Percentiles rank a stretch among this genome's conserved stretches.
Evolutionary conservation across 345 rosid genomes (phyloP).

Genomic region (Erysimum cheiranthoides): DNA sequence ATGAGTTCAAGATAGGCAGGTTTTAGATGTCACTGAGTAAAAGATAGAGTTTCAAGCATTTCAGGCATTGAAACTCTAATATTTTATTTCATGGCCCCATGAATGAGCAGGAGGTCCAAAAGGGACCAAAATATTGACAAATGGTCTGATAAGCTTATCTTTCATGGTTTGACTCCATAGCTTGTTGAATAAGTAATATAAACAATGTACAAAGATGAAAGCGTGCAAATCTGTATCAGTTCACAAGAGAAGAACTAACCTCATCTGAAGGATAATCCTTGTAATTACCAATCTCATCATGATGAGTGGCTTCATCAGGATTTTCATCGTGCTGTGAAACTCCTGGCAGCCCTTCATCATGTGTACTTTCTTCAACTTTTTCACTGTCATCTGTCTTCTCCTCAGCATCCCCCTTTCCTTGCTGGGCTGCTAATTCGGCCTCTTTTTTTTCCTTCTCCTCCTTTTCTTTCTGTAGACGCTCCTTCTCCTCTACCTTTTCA

Average conservation of each 20-base stretch:
- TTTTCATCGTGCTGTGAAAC: conserved; percentile 45
- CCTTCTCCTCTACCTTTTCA: conserved; percentile 86
- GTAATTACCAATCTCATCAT: conserved; percentile 57
- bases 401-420: conserved; percentile 47
- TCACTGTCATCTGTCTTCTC: conserved; percentile 51
- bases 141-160: neutral
- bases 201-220: neutral
- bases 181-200: neutral
- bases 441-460: conserved; percentile 75
- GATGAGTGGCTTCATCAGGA: conserved; percentile 31
- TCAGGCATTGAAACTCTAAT: neutral
- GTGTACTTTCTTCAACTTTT: conserved; percentile 37
- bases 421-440: conserved; percentile 65
- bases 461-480: conserved; percentile 70
- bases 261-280: conserved; percentile 61
- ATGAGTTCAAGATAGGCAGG: conserved; percentile 1
- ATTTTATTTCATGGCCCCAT: conserved; percentile 13
- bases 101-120: conserved; percentile 16
- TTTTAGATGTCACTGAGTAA: neutral
- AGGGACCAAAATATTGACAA: neutral
- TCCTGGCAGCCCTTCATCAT: conserved; percentile 36
- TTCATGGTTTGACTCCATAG: conserved; percentile 10
- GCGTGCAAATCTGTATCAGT: conserved; percentile 19
- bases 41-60: conserved; percentile 5
- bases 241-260: conserved; percentile 56